Conservation (phyloP, 2,329 filamentous ascomycete species). For the Ophioceras dolichostomum region DNA sequence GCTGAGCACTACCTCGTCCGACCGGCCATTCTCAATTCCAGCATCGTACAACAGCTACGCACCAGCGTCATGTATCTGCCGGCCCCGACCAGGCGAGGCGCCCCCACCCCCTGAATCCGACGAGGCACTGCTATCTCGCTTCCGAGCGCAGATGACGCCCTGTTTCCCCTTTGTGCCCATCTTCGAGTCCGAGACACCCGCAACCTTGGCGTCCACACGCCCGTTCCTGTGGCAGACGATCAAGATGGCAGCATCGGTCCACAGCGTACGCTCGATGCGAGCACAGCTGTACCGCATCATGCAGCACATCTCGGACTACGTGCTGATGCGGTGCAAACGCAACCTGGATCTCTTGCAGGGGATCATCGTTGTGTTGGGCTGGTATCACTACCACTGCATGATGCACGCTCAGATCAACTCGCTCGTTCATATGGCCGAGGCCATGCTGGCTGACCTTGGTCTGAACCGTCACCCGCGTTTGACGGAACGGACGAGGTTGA, state of each 20-base stretch:
- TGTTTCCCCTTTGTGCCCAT: constrained; percentile 35
- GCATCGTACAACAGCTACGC: constrained; percentile 30
- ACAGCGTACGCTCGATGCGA: constrained; percentile 32
- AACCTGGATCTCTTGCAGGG: constrained; percentile 37
- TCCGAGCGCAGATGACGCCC: constrained; percentile 27
- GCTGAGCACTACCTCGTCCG: no score
- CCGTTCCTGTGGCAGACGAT: constrained; percentile 38
- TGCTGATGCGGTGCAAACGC: constrained; percentile 34
- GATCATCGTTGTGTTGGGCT: constrained; percentile 34
- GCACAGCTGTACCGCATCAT: constrained; percentile 36
- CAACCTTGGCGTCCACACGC: constrained; percentile 21
- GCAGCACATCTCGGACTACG: constrained; percentile 30
- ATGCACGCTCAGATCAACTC: constrained; percentile 39
- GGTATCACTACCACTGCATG: constrained; percentile 42
- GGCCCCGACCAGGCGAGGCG: constrained; percentile 25
- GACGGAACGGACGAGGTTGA: constrained; percentile 27
- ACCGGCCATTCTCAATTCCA: constrained; percentile 4
- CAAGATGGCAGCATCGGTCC: constrained; percentile 34
- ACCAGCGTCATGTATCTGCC: constrained; percentile 33
- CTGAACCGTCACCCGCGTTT: constrained; percentile 27
- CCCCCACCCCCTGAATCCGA: constrained; percentile 30
- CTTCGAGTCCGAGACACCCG: constrained; percentile 20
- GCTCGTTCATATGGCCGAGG: constrained; percentile 33
- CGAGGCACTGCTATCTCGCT: constrained; percentile 30
- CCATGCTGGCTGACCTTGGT: constrained; percentile 32